Conservation (phyloP, 225 moss, liverwort and hornwort species). For the Pleurozium schreberi region DNA sequence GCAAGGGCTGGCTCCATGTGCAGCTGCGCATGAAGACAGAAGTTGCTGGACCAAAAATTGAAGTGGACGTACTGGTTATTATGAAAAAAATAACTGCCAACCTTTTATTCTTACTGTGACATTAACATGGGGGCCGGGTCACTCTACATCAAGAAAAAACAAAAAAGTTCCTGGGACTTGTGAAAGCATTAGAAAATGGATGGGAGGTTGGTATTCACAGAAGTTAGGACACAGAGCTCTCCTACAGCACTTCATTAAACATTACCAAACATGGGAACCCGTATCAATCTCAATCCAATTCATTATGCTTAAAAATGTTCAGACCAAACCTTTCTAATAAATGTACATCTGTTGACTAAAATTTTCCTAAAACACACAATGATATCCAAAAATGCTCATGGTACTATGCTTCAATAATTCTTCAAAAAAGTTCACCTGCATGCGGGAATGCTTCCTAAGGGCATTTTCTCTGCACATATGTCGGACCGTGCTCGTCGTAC, state of each 20-base stretch:
- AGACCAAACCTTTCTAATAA: background rate
- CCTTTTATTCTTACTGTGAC: background rate
- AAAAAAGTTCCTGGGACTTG: background rate
- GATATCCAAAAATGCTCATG: background rate
- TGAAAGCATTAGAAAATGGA: background rate
- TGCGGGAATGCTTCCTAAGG: constrained; percentile 14
- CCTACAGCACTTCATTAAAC: background rate
- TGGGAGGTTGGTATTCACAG: background rate
- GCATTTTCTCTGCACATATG: constrained; percentile 53
- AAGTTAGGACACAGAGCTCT: background rate
- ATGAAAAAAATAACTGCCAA: background rate
- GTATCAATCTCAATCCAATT: background rate
- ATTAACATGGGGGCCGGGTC: background rate
- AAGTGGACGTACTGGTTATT: background rate
- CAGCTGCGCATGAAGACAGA: background rate
- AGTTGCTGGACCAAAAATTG: background rate
- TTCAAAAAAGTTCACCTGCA: background rate
- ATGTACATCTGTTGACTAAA: constrained; percentile 11
- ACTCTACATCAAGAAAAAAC: background rate
- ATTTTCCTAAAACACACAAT: background rate
- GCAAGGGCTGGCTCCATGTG: background rate
- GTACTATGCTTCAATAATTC: background rate
- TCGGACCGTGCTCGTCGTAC: constrained; percentile 47
- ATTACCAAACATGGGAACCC: background rate
- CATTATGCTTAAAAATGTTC: background rate